phyloP scores from a whole-genome alignment of 345 rosid species.

The Eucalyptus microcorys region DNA sequence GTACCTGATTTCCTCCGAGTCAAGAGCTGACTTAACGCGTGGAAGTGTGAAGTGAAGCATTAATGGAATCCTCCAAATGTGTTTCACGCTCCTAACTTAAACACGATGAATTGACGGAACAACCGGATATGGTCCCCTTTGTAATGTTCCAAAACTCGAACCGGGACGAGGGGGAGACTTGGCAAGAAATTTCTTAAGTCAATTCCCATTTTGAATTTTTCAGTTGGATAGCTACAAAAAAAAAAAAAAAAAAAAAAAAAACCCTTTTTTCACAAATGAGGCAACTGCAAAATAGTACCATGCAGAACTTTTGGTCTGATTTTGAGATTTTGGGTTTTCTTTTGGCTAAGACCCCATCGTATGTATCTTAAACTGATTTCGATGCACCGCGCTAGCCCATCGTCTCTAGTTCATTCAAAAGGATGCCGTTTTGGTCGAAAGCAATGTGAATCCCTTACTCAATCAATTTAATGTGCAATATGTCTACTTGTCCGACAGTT shows the following conservation, averaged over 20 bases:
- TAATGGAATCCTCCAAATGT: background rate
- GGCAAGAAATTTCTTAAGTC: background rate
- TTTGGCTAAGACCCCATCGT: background rate
- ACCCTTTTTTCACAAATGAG: background rate
- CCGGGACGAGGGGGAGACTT: background rate
- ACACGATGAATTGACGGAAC: background rate
- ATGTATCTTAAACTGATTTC: background rate
- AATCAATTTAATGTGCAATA: background rate
- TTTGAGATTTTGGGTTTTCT: background rate
- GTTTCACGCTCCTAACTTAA: background rate
- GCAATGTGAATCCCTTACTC: background rate
- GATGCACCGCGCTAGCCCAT: background rate
- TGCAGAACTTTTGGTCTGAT: background rate
- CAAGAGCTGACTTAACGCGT: background rate
- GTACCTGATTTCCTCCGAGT: background rate
- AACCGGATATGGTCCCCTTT: background rate
- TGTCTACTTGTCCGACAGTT: background rate
- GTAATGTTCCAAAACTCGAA: background rate
- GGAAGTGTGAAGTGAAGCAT: background rate
- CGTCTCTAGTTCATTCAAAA: background rate
- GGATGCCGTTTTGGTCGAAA: background rate
- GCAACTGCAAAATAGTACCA: background rate
- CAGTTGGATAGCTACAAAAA: background rate
- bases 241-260: too few species aligned
- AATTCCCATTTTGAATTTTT: background rate